Percentiles rank a stretch among this genome's conserved stretches.
Evolutionary conservation across 139 green algal species (phyloP).

Genomic region (Zygnema cylindricum): DNA sequence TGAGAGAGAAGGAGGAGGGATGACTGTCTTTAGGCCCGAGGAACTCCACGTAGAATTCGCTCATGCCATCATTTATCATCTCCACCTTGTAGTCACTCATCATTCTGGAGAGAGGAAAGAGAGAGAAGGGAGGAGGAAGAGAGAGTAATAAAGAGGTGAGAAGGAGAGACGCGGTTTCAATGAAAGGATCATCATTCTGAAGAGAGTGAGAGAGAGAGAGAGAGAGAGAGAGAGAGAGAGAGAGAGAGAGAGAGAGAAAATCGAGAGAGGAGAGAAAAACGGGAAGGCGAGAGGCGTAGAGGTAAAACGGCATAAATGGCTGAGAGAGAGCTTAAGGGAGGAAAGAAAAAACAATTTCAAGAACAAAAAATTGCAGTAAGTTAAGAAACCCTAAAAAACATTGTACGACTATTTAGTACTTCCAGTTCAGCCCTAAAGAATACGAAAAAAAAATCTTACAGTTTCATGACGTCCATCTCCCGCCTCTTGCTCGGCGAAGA

Average conservation of each 20-base stretch:
- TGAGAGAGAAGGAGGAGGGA: too few species aligned
- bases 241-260: too few species aligned
- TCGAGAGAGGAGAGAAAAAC: too few species aligned
- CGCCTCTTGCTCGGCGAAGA: conserved; percentile 59
- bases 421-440: too few species aligned
- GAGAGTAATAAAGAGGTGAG: conserved; percentile 38
- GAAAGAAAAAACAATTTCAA: too few species aligned
- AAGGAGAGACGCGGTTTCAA: background rate
- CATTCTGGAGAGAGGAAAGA: conserved; percentile 65
- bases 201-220: background rate
- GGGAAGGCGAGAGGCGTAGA: too few species aligned
- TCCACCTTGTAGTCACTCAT: conserved; percentile 98
- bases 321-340: too few species aligned
- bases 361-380: too few species aligned
- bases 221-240: conserved; percentile 22
- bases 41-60: conserved; percentile 94
- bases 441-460: conserved; percentile 60
- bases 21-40: conserved; percentile 85
- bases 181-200: background rate
- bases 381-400: too few species aligned
- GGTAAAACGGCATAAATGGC: too few species aligned
- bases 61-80: conserved; percentile 91
- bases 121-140: background rate
- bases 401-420: too few species aligned
- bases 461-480: conserved; percentile 66